Base-by-base conservation (phyloP, 1,284 basidiomycete genomes). In the Trametes pubescens region DNA sequence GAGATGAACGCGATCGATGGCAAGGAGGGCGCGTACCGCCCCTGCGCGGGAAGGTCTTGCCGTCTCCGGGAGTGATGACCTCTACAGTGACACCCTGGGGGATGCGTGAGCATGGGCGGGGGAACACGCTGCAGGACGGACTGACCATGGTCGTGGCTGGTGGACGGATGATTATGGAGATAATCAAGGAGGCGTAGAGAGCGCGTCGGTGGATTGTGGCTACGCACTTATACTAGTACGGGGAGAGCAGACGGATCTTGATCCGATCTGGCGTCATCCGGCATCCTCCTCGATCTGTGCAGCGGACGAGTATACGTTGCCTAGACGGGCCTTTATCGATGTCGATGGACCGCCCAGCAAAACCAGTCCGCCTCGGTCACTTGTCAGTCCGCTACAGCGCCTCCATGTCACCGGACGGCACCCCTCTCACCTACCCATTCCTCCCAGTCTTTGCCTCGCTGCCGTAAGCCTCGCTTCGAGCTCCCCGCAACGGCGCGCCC, bases 201-300 rank as follows among this genome's bases (percentile, higher is more conserved):
- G 69, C 55, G 57, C 55, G 67, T 56, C 38, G 64, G 40, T 52
- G 69, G 57, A 71, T 66, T 71, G 75, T 76, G 75, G 76, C 77
- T 71, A 72, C 68, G 62, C 71, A 80, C 81, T 86, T 86, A 86
- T 85, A 86, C 72, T 73, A 74, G 76, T 66, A 67, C 76, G 76
- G 75, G 76, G 78, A 83, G 84, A 82, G 83, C 83, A 81, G 82
- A 80, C 85, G 85, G 88, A 90, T 89, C 88, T 88, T 85, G 88
- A 89, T 89, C 86, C 83, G 84, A 78, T 77, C 76, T 79, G 69
- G 70, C 70, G 72, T 74, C 71, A 72, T 67, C 72, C 74, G 72
- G 72, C 64, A 69, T 66, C 69, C 67, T 69, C 67, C 65, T 69
- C 68, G 69, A 72, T 73, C 71, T 70, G 29, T 53, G 54, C 57